Percentiles rank a stretch among this genome's conserved stretches.
Conservation (phyloP, 1,139 yeast species). For the Yamadazyma sp. region DNA sequence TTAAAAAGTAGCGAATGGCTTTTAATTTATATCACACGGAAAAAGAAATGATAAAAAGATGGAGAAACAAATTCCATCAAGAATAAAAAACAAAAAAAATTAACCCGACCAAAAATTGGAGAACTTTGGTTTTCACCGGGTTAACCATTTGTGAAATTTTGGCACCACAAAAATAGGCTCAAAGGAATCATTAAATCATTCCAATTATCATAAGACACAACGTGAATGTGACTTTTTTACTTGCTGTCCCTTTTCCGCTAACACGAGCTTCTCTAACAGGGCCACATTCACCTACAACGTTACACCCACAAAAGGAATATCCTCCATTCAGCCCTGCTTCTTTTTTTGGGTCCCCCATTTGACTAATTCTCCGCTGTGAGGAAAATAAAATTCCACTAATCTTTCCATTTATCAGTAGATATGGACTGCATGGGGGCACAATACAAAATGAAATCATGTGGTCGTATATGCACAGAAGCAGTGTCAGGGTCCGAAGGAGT, state of each 20-base stretch:
- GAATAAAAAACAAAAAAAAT: neutral
- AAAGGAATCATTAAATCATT: conserved; percentile 1
- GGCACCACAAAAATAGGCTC: too few relatives aligned
- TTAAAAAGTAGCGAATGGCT: conserved; percentile 1
- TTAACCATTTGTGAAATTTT: neutral
- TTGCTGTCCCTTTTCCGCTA: too few relatives aligned
- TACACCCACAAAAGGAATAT: too few relatives aligned
- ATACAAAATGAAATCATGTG: too few relatives aligned
- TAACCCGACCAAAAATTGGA: neutral
- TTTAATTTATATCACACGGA: conserved; percentile 1
- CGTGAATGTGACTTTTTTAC: too few relatives aligned
- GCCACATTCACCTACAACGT: neutral
- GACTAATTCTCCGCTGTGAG: neutral
- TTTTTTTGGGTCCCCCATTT: neutral
- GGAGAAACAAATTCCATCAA: conserved; percentile 4
- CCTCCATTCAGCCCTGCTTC: too few relatives aligned
- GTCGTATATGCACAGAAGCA: too few relatives aligned
- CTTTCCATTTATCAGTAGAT: neutral
- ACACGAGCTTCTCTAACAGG: too few relatives aligned
- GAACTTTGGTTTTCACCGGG: neutral
- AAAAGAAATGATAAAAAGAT: conserved; percentile 3
- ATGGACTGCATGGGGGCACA: too few relatives aligned
- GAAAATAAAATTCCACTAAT: neutral
- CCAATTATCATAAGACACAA: too few relatives aligned
- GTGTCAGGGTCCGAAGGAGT: too few relatives aligned